Percentiles rank a stretch among this genome's conserved stretches.
Evolutionary conservation across 176 grass and related monocot species (phyloP).

Genomic region (Ampelocalamus luodianensis): DNA sequence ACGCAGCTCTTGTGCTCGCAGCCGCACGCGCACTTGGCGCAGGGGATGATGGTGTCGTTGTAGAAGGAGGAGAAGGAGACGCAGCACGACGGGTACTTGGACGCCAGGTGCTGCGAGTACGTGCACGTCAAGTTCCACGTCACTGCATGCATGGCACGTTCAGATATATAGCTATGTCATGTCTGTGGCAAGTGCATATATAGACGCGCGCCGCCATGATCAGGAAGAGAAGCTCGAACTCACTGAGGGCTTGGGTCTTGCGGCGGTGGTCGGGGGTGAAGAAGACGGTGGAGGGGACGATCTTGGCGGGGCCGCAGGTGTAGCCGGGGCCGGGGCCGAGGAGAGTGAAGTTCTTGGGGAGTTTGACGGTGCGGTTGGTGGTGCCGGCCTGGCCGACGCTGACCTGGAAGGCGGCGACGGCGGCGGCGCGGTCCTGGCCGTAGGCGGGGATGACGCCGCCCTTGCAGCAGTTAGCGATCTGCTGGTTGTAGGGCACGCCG

Average conservation of each 20-base stretch:
- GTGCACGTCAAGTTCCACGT: slow-evolving; percentile 95
- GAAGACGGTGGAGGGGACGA: slow-evolving; percentile 81
- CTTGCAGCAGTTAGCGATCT: slow-evolving; percentile 94
- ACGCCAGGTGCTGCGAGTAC: slow-evolving; percentile 81
- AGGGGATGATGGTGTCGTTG: slow-evolving; percentile 91
- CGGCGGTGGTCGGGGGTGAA: slow-evolving; percentile 68
- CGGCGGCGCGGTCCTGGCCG: slow-evolving; percentile 62
- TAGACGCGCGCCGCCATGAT: background rate
- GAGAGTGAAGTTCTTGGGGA: slow-evolving; percentile 94
- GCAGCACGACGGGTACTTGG: slow-evolving; percentile 85
- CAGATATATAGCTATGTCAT: background rate
- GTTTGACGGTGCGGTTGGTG: slow-evolving; percentile 87
- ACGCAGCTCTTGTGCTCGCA: slow-evolving; percentile 89
- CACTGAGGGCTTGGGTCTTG: slow-evolving; percentile 88
- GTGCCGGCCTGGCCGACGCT: slow-evolving; percentile 85
- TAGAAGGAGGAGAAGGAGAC: slow-evolving; percentile 98
- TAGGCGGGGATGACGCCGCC: slow-evolving; percentile 70
- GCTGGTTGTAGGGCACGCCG: slow-evolving; percentile 92
- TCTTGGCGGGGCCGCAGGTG: slow-evolving; percentile 74
- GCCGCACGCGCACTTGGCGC: slow-evolving; percentile 80
- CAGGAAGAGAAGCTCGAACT: background rate
- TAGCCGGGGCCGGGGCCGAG: slow-evolving; percentile 73
- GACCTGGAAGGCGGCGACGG: slow-evolving; percentile 77
- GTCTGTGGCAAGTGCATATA: background rate
- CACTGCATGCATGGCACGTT: slow-evolving; percentile 46